These are phyloP conservation scores for Ormosia semicastrata DNA, from an alignment of 306 rosid genomes.

Conservation along the genomic window DNA sequence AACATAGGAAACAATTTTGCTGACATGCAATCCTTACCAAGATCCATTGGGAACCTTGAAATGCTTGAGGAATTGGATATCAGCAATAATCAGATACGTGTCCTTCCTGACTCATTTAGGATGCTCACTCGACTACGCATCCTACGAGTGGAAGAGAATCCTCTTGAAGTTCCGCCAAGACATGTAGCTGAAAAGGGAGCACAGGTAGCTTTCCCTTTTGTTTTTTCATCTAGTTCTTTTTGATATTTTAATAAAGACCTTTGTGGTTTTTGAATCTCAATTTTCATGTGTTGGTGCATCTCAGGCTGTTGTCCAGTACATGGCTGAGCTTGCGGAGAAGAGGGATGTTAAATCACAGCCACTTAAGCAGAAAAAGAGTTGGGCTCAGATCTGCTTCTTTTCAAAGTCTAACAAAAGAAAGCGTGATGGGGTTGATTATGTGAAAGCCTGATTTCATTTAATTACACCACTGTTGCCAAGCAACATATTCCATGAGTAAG, in stretches of 20 bases:
- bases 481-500: slow-evolving; percentile 47
- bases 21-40: slow-evolving; percentile 67
- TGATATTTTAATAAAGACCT: slow-evolving; percentile 2
- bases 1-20: slow-evolving; percentile 90
- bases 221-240: slow-evolving; percentile 2
- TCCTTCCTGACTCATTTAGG: slow-evolving; percentile 75
- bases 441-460: slow-evolving; percentile 49
- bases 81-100: slow-evolving; percentile 82
- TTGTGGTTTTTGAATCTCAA: background rate
- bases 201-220: slow-evolving; percentile 45
- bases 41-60: slow-evolving; percentile 85
- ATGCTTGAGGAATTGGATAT: slow-evolving; percentile 92
- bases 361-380: slow-evolving; percentile 65
- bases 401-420: slow-evolving; percentile 76
- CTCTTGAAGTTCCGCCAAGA: slow-evolving; percentile 92
- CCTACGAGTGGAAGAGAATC: slow-evolving; percentile 79
- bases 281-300: slow-evolving; percentile 32
- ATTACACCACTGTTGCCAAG: slow-evolving; percentile 14
- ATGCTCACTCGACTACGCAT: slow-evolving; percentile 62
- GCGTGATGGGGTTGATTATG: slow-evolving; percentile 51
- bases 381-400: slow-evolving; percentile 77
- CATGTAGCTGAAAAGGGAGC: slow-evolving; percentile 73
- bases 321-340: slow-evolving; percentile 65
- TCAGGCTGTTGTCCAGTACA: slow-evolving; percentile 90
- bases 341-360: slow-evolving; percentile 55